Percentiles rank a stretch among this genome's conserved stretches.
phyloP scores from a whole-genome alignment of 768 basidiomycete species.

The Leucosporidium creatinivorum region DNA sequence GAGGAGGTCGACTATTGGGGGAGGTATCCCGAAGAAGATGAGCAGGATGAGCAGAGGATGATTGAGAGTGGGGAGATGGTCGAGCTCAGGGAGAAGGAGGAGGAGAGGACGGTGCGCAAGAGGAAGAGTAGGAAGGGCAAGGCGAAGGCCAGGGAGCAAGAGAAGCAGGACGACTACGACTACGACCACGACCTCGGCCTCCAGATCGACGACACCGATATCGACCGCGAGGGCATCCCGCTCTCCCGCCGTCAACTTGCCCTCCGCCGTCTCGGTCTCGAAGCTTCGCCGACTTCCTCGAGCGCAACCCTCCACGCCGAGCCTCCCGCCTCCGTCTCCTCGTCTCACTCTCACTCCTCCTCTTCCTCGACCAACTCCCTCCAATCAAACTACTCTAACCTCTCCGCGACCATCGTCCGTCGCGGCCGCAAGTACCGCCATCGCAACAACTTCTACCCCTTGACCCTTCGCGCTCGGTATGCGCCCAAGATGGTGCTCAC shows the following conservation, averaged over 20 bases:
- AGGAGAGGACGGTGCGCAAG: background rate
- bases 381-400: constrained; percentile 13
- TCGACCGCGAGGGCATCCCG: background rate
- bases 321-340: background rate
- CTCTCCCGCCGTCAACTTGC: background rate
- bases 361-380: background rate
- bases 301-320: background rate
- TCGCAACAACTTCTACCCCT: constrained; percentile 25
- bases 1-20: background rate
- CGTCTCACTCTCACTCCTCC: background rate
- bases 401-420: too few species aligned
- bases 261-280: background rate
- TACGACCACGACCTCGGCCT: background rate
- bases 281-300: background rate
- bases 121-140: background rate
- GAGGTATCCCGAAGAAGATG: background rate
- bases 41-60: background rate
- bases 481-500: constrained; percentile 20
- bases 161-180: background rate
- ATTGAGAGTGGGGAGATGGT: background rate
- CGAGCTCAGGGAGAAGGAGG: background rate
- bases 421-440: background rate
- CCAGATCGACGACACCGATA: too few species aligned
- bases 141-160: background rate
- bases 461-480: constrained; percentile 22